Conservation (phyloP, 305 asterid species). For the Fraxinus angustifolia region DNA sequence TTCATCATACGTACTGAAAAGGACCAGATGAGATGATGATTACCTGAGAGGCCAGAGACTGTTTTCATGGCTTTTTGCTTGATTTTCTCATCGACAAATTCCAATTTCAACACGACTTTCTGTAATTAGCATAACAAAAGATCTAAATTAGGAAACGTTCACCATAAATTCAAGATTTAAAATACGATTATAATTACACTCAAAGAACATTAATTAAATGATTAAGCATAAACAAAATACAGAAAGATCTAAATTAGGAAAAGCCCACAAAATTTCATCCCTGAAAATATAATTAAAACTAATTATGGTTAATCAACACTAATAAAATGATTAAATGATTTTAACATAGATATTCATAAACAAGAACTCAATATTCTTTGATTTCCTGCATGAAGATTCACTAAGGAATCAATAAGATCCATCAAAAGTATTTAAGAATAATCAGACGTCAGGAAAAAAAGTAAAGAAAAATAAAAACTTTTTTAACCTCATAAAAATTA, state of each 20-base stretch:
- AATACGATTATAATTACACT: neutral
- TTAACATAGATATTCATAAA: neutral
- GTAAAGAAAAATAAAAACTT: neutral
- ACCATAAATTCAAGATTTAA: too few species aligned
- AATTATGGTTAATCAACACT: neutral
- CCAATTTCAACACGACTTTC: conserved; percentile 68
- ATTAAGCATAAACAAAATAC: neutral
- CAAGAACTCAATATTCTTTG: neutral
- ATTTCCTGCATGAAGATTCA: neutral
- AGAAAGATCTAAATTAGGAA: neutral
- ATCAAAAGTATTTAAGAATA: neutral
- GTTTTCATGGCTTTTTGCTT: conserved; percentile 67
- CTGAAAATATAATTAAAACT: neutral
- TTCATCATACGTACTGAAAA: too few species aligned
- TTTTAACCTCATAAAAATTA: neutral
- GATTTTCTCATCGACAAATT: conserved; percentile 54
- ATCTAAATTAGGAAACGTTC: neutral
- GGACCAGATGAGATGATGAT: neutral
- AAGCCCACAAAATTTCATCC: neutral
- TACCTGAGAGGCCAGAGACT: conserved; percentile 68
- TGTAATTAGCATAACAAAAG: conserved; percentile 26
- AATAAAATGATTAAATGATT: neutral
- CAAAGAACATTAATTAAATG: neutral
- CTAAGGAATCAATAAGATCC: neutral
- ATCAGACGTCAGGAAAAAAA: conserved; percentile 11